Base-by-base conservation (phyloP, 78 protist genomes). In the Pigoraptor vietnamica region DNA sequence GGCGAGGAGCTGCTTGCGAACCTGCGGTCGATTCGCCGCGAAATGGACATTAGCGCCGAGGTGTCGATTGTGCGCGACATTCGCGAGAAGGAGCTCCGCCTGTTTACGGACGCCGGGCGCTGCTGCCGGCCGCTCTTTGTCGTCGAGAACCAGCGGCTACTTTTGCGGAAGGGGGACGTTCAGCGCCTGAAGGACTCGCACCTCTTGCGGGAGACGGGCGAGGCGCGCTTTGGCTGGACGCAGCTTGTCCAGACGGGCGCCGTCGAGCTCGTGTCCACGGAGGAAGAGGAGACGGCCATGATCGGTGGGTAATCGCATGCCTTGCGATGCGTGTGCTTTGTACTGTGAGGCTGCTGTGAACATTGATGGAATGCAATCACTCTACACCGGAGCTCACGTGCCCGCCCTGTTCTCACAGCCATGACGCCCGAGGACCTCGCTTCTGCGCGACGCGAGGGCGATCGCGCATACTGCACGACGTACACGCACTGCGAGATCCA, bases 401-500 rank as follows among this genome's bases (percentile, higher is more conserved):
- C 14, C 83, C 83, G 1, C 14, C 35, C 32, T 79, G 34, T 79
- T 79, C 83, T 1, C n/a, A 84, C 48, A 40, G 89, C 90, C 39
- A 86, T 23, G 92, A 79, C 23, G 79, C 87, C 87, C 21, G 79
- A 33, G 2, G 93, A 91, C 23, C 38, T 33, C 37, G 88, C 33
- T 21, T 21, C 24, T 81, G 91, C 39, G 9, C 92, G 86, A 81
- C 39, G 38, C 37, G 34, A 19, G 89, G 33, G 56, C 81, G 48
- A 25, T 25, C 9, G n/a, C 35, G 24, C 89, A 25, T 38, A 92
- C 86, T 55, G 93, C 37, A 1, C 1, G 55, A 87, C 89, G 48
- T 98, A 97, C 96, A 99, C 99, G 29, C 99, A 99, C 95, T 97
- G 98, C 87, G 99, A 99, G 91, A 99, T 99, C 93, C 99, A 99